phyloP scores from a whole-genome alignment of 1,139 yeast species.

The Yamadazyma sp. region DNA sequence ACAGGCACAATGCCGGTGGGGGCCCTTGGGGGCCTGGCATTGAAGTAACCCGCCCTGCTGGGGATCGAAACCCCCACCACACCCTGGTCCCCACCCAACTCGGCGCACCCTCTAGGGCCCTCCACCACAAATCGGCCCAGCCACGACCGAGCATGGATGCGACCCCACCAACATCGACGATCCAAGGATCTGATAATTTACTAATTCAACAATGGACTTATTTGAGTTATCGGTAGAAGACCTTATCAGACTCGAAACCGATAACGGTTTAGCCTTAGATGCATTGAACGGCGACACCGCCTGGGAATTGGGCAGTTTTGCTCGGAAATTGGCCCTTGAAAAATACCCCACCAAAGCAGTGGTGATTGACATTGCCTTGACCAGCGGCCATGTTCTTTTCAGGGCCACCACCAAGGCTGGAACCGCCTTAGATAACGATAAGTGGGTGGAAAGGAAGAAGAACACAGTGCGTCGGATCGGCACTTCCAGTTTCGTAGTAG shows the following conservation, averaged over 20 bases:
- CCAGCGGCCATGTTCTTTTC: slow-evolving; percentile 53
- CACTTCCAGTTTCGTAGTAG: slow-evolving; percentile 54
- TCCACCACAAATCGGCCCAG: too few relatives aligned
- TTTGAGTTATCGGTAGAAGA: slow-evolving; percentile 12
- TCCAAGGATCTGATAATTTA: too few relatives aligned
- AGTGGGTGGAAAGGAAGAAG: slow-evolving; percentile 58
- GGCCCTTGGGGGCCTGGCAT: too few relatives aligned
- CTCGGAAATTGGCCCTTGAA: slow-evolving; percentile 27
- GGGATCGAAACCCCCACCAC: too few relatives aligned
- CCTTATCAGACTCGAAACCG: slow-evolving; percentile 20
- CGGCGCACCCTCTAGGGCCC: too few relatives aligned
- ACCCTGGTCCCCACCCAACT: too few relatives aligned
- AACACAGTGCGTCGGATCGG: slow-evolving; percentile 53
- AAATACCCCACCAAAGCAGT: slow-evolving; percentile 31
- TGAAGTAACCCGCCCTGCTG: too few relatives aligned
- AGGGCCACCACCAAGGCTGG: slow-evolving; percentile 47
- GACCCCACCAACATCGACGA: too few relatives aligned
- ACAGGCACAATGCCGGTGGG: too few relatives aligned
- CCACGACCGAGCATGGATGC: too few relatives aligned
- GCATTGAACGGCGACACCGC: slow-evolving; percentile 32
- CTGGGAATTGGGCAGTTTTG: slow-evolving; percentile 37
- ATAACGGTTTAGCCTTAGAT: slow-evolving; percentile 19
- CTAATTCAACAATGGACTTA: slow-evolving; percentile 2
- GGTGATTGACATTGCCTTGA: slow-evolving; percentile 50
- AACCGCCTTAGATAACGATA: slow-evolving; percentile 53